phyloP scores from a whole-genome alignment of 108 stramenopile species.

The Skeletonema potamos region DNA sequence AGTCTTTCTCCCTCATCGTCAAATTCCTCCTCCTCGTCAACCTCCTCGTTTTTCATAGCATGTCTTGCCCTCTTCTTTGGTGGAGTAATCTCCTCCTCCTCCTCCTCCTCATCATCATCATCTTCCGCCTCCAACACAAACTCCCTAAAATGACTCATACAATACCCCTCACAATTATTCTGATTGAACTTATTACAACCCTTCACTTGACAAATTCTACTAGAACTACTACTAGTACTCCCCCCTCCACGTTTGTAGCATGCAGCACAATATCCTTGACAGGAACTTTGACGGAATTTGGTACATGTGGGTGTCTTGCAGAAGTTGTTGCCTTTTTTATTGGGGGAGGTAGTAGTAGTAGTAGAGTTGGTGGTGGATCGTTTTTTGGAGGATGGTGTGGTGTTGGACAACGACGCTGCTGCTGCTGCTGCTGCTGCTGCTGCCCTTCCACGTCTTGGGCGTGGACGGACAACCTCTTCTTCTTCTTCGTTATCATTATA shows the following conservation, averaged over 20 bases:
- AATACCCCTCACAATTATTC: slow-evolving; percentile 10
- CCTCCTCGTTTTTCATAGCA: neutral
- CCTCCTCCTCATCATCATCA: neutral
- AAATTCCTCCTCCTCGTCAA: neutral
- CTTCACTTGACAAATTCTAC: neutral
- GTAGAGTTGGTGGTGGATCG: too few relatives aligned
- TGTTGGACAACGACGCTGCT: too few relatives aligned
- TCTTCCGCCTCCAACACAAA: neutral
- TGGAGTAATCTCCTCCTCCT: neutral
- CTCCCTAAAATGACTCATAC: neutral
- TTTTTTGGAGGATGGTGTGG: too few relatives aligned
- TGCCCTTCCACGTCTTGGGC: neutral
- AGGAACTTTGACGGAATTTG: neutral
- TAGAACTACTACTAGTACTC: too few relatives aligned
- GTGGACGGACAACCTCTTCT: neutral
- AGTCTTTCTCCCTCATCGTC: neutral
- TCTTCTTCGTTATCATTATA: neutral
- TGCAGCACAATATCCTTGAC: neutral
- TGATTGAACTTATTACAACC: slow-evolving; percentile 9
- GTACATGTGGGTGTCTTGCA: neutral
- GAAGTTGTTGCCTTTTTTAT: neutral
- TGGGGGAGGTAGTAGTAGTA: too few relatives aligned
- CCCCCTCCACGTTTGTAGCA: neutral
- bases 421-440: too few relatives aligned
- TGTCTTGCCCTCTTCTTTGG: neutral